Evolutionary conservation across 2,329 filamentous ascomycete genomes (phyloP), one percentile per base, ranked within the genome.

Genomic region (Sphaerulina populicola): DNA sequence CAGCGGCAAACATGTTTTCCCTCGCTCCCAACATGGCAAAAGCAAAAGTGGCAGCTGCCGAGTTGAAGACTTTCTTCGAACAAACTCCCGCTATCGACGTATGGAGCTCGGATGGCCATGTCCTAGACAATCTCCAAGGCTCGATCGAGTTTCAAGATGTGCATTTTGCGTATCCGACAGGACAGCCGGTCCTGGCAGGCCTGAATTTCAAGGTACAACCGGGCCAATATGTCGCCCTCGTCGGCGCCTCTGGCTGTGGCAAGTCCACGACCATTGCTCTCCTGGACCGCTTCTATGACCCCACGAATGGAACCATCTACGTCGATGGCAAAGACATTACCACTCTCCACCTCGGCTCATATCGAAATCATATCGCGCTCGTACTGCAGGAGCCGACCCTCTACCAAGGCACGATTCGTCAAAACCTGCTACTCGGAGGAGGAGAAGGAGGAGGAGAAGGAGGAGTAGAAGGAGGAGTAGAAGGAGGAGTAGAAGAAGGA

Each of bases 91-190:
- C 31, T 1, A 53, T 55, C 15, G 53, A 55, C 14, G 11, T 44
- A 10, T 55, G 49, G 33, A 53, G 49, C 70, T 81, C 39, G 9
- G 33, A 11, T 35, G 62, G 61, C 6, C 23, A 48, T 5, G 47
- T 59, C 23, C 29, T 58, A 1, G n/a, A 27, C 3, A 4, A 48
- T 11, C 43, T 52, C 1, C 15, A 44, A 40, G 53, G 46, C 30
- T 50, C 36, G 0, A 77, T 80, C 62, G 69, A 70, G n/a, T 80
- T 88, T 61, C 71, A 70, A 36, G 70, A 81, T 52, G 76, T 87
- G 3, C 68, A 73, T 18, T 87, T 88, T 62, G 69, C 80, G 4
- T 87, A 88, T 57, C 81, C 82, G 1, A 74, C 79, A n/a, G 74
- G 81, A 0, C 77, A 79, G 0, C 68, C 72, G 23, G 78, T 85